A percentile compares a stretch with the other conserved stretches of the same genome.
Evolutionary conservation across 108 stramenopile genomes (phyloP).

Genomic region (Asterionellopsis glacialis): DNA sequence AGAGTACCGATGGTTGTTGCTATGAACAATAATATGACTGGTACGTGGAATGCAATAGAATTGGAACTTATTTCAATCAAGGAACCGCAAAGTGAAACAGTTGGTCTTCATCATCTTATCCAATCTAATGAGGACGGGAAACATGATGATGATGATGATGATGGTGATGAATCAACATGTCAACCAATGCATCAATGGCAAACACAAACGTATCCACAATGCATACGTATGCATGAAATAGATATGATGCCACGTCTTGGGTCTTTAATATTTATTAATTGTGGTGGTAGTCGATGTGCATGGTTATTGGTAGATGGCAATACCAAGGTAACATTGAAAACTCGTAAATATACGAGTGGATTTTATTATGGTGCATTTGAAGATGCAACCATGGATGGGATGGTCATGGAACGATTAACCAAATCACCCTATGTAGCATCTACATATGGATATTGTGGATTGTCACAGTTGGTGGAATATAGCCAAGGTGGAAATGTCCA

Average conservation of each 20-base stretch:
- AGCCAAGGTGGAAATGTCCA: constrained; percentile 5
- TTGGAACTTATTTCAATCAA: no score
- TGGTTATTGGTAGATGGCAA: neutral
- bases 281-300: constrained; percentile 52
- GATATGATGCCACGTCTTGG: neutral
- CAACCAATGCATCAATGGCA: constrained; percentile 12
- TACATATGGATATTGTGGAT: constrained; percentile 6
- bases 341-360: neutral
- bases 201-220: constrained; percentile 4
- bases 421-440: constrained; percentile 1
- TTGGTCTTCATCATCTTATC: no score
- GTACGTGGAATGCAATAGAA: no score
- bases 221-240: constrained; percentile 11
- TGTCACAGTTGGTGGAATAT: constrained; percentile 5
- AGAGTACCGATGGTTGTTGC: no score
- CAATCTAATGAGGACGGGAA: no score
- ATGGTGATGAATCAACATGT: neutral
- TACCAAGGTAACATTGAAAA: neutral
- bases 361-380: neutral
- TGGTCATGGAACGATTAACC: neutral
- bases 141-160: no score
- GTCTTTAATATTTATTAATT: constrained; percentile 5
- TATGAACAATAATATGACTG: no score
- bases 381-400: neutral
- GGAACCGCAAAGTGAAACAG: no score